Evolutionary conservation across 2,329 filamentous ascomycete genomes (phyloP), one percentile per base, ranked within the genome.

Genomic region (Parasarocladium wereldwijsianum): DNA sequence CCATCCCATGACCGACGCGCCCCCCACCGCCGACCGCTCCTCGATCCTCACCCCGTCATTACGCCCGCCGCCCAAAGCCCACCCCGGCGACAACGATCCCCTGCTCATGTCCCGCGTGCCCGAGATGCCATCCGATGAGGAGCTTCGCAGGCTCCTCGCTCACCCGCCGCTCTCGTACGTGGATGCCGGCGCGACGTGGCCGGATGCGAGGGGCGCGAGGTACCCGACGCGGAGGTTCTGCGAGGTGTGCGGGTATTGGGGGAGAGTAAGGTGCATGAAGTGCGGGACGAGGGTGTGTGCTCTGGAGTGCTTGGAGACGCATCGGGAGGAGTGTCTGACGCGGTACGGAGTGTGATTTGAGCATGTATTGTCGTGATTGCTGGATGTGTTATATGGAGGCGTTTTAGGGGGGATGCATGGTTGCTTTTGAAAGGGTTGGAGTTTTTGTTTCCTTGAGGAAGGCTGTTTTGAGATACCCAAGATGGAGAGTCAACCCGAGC

Each of bases 181-280:
- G 27, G 76, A 81, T 40, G 73, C 75, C 22, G 53, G 60, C 31
- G 68, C 60, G 3, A 45, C 40, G 17, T 64, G 56, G 56, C 57
- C 51, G 8, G 23, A 22, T 9, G 28, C 12, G 12, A 14, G 12
- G 23, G 29, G 23, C 4, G 20, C 10, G 7, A 50, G 44, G 42
- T 72, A 72, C 38, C 75, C 77, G 3, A 57, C 58, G 26, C 61
- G 79, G 35, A 57, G 59, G 20, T 87, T 86, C 49, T 87, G 81
- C 52, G 76, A 77, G 46, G 71, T 84, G 18, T 87, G 81, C 46
- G 81, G 81, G 10, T 86, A 85, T 52, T 86, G 81, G 80, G 81
- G 80, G 3, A 60, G 74, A 23, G 74, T 83, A 26, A 68, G 66
- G 50, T 87, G 81, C 54, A 66, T 76, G 49, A 82, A 79, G 57